Evolutionary conservation across 1,139 yeast genomes (phyloP), one percentile per base, ranked within the genome.

Genomic region (Candida frijolesensis): DNA sequence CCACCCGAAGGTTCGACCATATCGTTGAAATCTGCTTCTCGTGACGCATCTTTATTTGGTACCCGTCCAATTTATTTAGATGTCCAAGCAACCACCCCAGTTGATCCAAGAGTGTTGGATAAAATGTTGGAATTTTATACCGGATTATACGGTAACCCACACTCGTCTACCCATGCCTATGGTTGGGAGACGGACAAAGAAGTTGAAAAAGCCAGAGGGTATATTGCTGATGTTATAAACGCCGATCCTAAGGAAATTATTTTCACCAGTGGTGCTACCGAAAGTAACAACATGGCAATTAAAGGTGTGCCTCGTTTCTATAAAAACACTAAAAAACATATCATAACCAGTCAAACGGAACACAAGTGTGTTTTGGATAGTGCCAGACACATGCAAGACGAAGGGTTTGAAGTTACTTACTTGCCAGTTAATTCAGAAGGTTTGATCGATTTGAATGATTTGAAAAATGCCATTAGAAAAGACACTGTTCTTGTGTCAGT

Each of bases 131-230:
- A 84, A 62, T 94, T 87, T 67, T 91, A 85, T 70, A 92, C 98
- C 3, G 98, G 97, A 12, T 78, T 89, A 52, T 94, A 91, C 65
- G 99, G 99, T 51, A 94, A 94, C 68, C 99, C 99, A 12, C 99
- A 94, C 69, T 90, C 97, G 4, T 85, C 96, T 50, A 95, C 99
- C 11, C 98, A 94, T 66, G 83, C 96, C n/a, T 94, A 94, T 66
- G 99, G 99, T 35, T 94, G 99, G 99, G 99, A 94, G 72, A 89
- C 99, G 5, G 97, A 92, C 53, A 82, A 81, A 60, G 97, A 88
- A 54, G 96, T 95, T 34, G 99, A 94, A 65, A 76, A 74, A 51
- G 96, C 99, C 3, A 83, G 99, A 63, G 79, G 75, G 48, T 79
- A 91, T 60, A 78, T 94, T 50, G 98, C 99, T 3, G 76, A 78